A percentile compares a stretch with the other conserved stretches of the same genome.
Evolutionary conservation across 164 flowering plant genomes (phyloP).

Genomic region (Annona squamosa): DNA sequence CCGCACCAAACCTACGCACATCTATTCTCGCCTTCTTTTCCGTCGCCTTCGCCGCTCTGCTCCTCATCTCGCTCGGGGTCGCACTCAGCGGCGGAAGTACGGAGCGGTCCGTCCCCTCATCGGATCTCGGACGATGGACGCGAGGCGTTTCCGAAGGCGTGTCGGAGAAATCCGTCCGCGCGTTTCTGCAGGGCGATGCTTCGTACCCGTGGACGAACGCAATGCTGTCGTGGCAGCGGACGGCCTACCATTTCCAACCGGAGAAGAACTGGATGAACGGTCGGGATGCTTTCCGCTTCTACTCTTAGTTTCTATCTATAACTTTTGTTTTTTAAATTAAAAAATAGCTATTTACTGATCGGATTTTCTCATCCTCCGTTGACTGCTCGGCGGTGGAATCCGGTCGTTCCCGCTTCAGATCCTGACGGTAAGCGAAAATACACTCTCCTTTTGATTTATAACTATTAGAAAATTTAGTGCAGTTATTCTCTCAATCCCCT

Average conservation of each 20-base stretch:
- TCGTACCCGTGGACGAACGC: constrained; percentile 17
- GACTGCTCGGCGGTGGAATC: constrained; percentile 8
- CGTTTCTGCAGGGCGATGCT: neutral
- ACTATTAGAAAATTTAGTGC: neutral
- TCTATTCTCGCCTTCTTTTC: neutral
- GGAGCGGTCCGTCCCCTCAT: neutral
- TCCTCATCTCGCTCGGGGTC: constrained; percentile 1
- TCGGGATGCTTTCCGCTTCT: neutral
- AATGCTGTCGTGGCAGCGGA: constrained; percentile 23
- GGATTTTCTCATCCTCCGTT: neutral
- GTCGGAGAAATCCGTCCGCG: constrained; percentile 13
- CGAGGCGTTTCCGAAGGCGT: constrained; percentile 16
- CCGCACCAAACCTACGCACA: neutral
- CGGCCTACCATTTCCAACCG: constrained; percentile 71
- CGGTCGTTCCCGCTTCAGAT: constrained; percentile 34
- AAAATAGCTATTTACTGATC: neutral
- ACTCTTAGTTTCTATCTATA: neutral
- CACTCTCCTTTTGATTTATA: neutral
- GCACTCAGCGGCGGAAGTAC: neutral
- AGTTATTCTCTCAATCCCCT: too few relatives aligned
- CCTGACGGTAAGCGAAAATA: constrained; percentile 44
- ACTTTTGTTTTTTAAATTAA: neutral
- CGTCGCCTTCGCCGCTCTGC: neutral
- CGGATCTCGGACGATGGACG: neutral
- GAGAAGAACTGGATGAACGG: constrained; percentile 90